Evolutionary conservation across 257 asterid species (phyloP), one percentile per base, ranked within the genome.

Genomic region (Plantago major): DNA sequence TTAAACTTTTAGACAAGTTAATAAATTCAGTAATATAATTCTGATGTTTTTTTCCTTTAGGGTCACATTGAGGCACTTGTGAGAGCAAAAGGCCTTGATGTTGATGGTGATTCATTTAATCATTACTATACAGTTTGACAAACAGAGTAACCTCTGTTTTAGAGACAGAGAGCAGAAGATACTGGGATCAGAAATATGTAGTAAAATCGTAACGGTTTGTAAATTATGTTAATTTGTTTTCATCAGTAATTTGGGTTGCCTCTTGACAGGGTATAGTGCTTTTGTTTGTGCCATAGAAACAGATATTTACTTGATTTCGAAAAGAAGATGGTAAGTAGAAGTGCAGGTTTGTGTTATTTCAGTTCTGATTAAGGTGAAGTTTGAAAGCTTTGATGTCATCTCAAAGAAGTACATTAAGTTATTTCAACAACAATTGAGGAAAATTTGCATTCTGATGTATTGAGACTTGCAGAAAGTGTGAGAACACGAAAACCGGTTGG

Each of bases 11-110:
- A 12, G 15, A 55, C 15, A 55, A 33, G 19, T 28, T 26, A 33
- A 33, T 55, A 9, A 1, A 19, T 6, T 12, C 17, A n/a, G n/a
- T n/a, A 6, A 26, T 54, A 18, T 28, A 9, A 11, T 30, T 22
- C 10, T 33, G 60, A n/a, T 40, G 43, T 9, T n/a, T 7, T 38
- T 38, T 15, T 57, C 46, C 60, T 55, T 16, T 11, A 54, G 5
- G 19, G 59, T 55, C 57, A 19, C 6, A 28, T 22, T 28, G 57
- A 52, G 57, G 33, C 58, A 53, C 58, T 53, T 53, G 22, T 55
- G 12, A 55, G 8, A 14, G 19, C 19, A 7, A 55, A 55, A 55
- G 11, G 18, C 45, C 60, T 55, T 10, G 45, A n/a, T n/a, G n/a
- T n/a, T n/a, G n/a, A 55, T 55, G 42, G 38, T 53, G 60, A 55